These are phyloP conservation scores for Fusarium sambucinum DNA, from an alignment of 2,329 filamentous ascomycete genomes.

Conservation along the genomic window DNA sequence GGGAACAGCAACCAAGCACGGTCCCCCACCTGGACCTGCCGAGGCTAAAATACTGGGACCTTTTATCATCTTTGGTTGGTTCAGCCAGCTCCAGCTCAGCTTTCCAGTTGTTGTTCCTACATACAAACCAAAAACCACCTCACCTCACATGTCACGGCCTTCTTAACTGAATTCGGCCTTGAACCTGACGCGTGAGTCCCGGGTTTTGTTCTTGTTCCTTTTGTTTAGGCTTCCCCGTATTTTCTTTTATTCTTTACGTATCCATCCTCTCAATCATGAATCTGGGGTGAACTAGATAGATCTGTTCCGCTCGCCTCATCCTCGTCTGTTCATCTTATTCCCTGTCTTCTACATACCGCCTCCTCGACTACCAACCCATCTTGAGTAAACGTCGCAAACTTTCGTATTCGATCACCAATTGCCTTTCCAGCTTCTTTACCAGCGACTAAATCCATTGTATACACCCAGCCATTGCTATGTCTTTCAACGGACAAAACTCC, in stretches of 20 bases:
- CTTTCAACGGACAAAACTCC: slow-evolving; percentile 59
- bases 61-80: slow-evolving; percentile 28
- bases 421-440: slow-evolving; percentile 5
- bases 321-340: slow-evolving; percentile 5
- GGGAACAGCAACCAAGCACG: slow-evolving; percentile 29
- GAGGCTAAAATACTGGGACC: slow-evolving; percentile 43
- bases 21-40: slow-evolving; percentile 40
- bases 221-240: slow-evolving; percentile 25
- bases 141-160: slow-evolving; percentile 45
- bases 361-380: slow-evolving; percentile 18
- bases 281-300: slow-evolving; percentile 37
- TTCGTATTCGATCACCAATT: slow-evolving; percentile 33
- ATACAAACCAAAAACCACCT: slow-evolving; percentile 30
- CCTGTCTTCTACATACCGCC: slow-evolving; percentile 26
- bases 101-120: slow-evolving; percentile 25
- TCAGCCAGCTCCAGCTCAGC: slow-evolving; percentile 27
- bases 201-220: slow-evolving; percentile 30
- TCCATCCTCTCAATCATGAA: slow-evolving; percentile 35
- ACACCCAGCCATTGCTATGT: slow-evolving; percentile 52
- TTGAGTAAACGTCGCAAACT: slow-evolving; percentile 19
- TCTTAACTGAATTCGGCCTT: slow-evolving; percentile 40
- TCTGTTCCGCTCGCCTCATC: slow-evolving; percentile 31
- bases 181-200: slow-evolving; percentile 44
- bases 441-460: slow-evolving; percentile 15
- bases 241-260: slow-evolving; percentile 10